Percentiles rank a stretch among this genome's conserved stretches.
These are phyloP conservation scores for Teunomyces stri DNA, from an alignment of 805 yeast species.

Conservation along the genomic window DNA sequence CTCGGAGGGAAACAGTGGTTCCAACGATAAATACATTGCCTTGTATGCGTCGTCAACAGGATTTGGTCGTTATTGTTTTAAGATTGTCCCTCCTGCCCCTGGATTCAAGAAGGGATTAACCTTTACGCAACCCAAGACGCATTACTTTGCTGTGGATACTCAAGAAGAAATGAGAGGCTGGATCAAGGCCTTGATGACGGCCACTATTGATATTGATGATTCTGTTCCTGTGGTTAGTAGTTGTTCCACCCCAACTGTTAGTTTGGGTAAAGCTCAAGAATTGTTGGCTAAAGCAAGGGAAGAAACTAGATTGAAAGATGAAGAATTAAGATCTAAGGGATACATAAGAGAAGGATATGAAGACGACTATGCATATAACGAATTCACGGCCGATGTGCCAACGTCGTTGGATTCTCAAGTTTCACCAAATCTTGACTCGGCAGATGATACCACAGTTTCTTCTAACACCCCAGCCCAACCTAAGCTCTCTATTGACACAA, in stretches of 20 bases:
- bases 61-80: conserved; percentile 89
- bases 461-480: conserved; percentile 20
- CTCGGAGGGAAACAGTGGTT: conserved; percentile 47
- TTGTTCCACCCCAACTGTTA: conserved; percentile 93
- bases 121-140: conserved; percentile 93
- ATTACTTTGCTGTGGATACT: conserved; percentile 92
- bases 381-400: conserved; percentile 14
- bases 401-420: conserved; percentile 27
- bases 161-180: conserved; percentile 90
- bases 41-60: conserved; percentile 92
- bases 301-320: conserved; percentile 57
- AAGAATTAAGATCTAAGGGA: conserved; percentile 46
- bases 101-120: conserved; percentile 94
- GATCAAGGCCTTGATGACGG: conserved; percentile 93
- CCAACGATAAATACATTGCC: conserved; percentile 80
- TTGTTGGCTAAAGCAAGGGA: conserved; percentile 79
- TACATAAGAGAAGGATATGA: conserved; percentile 26
- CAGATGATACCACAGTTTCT: conserved; percentile 33
- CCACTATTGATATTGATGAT: conserved; percentile 95
- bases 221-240: conserved; percentile 87
- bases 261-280: conserved; percentile 83
- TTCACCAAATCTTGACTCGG: conserved; percentile 30
- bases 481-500: conserved; percentile 34
- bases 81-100: conserved; percentile 94
- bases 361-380: conserved; percentile 12